Base-by-base conservation (phyloP, 2,329 filamentous ascomycete species). In the Talaromyces sp. region DNA sequence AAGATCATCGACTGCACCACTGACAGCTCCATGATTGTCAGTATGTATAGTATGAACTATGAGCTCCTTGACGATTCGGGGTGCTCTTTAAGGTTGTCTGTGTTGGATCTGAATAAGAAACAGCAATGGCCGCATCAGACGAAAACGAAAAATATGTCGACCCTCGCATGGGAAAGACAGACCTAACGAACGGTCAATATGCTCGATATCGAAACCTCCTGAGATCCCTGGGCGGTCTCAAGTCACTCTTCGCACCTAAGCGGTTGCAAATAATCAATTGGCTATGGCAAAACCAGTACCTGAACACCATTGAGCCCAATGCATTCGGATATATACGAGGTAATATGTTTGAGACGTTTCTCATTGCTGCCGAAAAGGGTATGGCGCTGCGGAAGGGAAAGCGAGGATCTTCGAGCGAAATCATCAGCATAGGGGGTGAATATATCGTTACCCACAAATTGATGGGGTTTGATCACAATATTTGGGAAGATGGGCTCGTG, bases 301-400 rank as follows among this genome's bases (percentile, higher is more conserved):
- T 59, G 5, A 37, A 16, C 21, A 8, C 28, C 6, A 16, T 59
- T 21, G 11, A 37, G n/a, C 11, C 2, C 2, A 25, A 59, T 23
- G 28, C 57, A 25, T 25, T 59, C 9, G 7, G 2, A 14, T 25
- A 4, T 1, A 39, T 59, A 14, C n/a, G 35, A 16, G 14, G 16
- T 3, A 42, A 58, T 6, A 31, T 1, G 14, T 62, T 62, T 7
- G 60, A 62, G 9, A 37, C 40, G 9, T 62, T 57, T 11, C 42
- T 62, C 12, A 9, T 31, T 11, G 42, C 60, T 46, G 60, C 60
- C 11, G 60, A 62, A 8, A 62, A 62, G 11, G 35, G 58, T 12
- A 35, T 23, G 21, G 42, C 54, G 7, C n/a, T 62, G 42, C 54
- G 60, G 6, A 62, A 62, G 52, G 6, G 18, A 5, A 42, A 57